Conservation (phyloP, 164 flowering plant genomes). For the Warburgia ugandensis region DNA sequence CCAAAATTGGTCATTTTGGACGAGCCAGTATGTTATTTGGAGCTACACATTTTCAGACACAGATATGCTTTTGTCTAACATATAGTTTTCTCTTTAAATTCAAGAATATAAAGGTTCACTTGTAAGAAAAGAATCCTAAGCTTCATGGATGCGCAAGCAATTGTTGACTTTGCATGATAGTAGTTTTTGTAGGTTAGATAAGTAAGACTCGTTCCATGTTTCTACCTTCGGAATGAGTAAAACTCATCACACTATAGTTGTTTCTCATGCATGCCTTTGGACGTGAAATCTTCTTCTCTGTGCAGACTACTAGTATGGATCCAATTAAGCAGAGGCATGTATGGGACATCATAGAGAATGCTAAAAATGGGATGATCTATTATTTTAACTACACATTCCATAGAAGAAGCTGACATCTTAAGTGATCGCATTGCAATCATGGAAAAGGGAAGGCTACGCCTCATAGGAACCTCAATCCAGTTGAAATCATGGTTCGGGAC, state of each 20-base stretch:
- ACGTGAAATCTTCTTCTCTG: slow-evolving; percentile 5
- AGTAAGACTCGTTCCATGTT: too few species aligned
- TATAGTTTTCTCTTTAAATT: too few species aligned
- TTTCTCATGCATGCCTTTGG: too few species aligned
- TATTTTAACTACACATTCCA: slow-evolving; percentile 90
- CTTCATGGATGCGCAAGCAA: too few species aligned
- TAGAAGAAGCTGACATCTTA: slow-evolving; percentile 98
- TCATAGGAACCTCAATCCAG: slow-evolving; percentile 94
- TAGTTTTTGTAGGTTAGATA: too few species aligned
- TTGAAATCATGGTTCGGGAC: slow-evolving; percentile 87
- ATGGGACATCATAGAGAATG: slow-evolving; percentile 93
- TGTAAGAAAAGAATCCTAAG: too few species aligned
- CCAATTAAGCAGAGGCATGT: slow-evolving; percentile 93
- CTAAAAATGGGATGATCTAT: slow-evolving; percentile 87
- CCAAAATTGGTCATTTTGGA: slow-evolving; percentile 66
- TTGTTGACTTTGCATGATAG: too few species aligned
- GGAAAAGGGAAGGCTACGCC: slow-evolving; percentile 95
- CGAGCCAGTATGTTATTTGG: slow-evolving; percentile 82
- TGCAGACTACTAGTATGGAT: slow-evolving; percentile 99
- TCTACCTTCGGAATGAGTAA: too few species aligned
- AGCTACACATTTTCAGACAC: too few species aligned
- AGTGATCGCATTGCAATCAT: slow-evolving; percentile 93
- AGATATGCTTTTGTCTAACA: too few species aligned
- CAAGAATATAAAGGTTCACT: too few species aligned
- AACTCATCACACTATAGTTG: too few species aligned